Conservation (phyloP, 768 basidiomycete genomes). For the Rhodosporidiobolus odoratus region DNA sequence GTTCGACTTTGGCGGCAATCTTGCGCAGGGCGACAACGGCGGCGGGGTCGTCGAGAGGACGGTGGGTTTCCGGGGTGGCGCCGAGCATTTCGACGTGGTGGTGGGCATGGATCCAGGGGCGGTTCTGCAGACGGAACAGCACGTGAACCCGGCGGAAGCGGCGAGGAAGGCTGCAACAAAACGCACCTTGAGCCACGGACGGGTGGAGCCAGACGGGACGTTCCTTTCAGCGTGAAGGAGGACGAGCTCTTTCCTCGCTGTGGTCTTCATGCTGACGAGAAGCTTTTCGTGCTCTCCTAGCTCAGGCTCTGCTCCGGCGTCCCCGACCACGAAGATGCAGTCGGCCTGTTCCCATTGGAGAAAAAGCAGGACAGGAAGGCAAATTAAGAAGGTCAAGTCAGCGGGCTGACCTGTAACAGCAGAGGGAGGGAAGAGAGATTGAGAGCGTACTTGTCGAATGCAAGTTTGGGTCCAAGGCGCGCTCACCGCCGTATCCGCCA, state of each 20-base stretch:
- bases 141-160: conserved; percentile 16
- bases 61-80: conserved; percentile 58
- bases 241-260: conserved; percentile 94
- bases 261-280: conserved; percentile 90
- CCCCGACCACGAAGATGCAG: conserved; percentile 85
- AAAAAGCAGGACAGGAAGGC: conserved; percentile 24
- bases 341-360: conserved; percentile 77
- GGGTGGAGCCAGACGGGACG: conserved; percentile 81
- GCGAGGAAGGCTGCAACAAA: conserved; percentile 9
- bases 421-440: too few species aligned
- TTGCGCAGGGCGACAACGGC: conserved; percentile 68
- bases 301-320: conserved; percentile 78
- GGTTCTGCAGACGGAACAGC: conserved; percentile 56
- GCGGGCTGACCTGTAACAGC: neutral
- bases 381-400: neutral
- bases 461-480: conserved; percentile 98
- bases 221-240: conserved; percentile 86
- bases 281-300: conserved; percentile 93
- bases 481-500: conserved; percentile 88
- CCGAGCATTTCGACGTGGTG: conserved; percentile 72
- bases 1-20: conserved; percentile 86
- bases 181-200: conserved; percentile 86
- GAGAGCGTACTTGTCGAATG: conserved; percentile 69
- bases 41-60: conserved; percentile 54
- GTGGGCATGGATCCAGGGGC: conserved; percentile 94